Evolutionary conservation across 73 alveolate species (phyloP).

Genomic region (Blepharisma stoltei): DNA sequence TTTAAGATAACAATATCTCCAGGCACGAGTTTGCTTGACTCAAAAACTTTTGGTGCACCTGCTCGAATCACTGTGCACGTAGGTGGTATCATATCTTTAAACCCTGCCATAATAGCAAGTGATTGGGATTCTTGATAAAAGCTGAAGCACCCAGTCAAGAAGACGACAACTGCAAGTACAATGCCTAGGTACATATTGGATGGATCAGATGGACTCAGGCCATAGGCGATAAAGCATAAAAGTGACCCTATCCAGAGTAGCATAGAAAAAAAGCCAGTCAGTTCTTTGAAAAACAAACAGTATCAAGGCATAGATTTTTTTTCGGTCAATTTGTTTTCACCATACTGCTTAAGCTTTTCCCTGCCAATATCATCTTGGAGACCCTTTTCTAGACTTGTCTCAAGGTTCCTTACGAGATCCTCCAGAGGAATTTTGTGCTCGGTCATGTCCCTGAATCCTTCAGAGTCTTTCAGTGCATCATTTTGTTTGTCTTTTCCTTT

Average conservation of each 20-base stretch:
- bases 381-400: slow-evolving; percentile 35
- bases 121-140: slow-evolving; percentile 75
- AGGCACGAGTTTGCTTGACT: slow-evolving; percentile 58
- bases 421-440: slow-evolving; percentile 50
- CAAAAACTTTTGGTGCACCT: slow-evolving; percentile 40
- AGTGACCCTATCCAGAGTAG: slow-evolving; percentile 86
- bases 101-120: slow-evolving; percentile 87
- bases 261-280: slow-evolving; percentile 71
- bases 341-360: slow-evolving; percentile 54
- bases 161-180: slow-evolving; percentile 74
- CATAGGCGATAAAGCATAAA: slow-evolving; percentile 76
- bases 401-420: slow-evolving; percentile 32
- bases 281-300: slow-evolving; percentile 59
- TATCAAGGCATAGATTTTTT: slow-evolving; percentile 76
- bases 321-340: slow-evolving; percentile 81
- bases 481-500: not conserved
- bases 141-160: slow-evolving; percentile 69
- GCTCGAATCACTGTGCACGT: slow-evolving; percentile 50
- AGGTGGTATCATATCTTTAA: slow-evolving; percentile 43
- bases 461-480: slow-evolving; percentile 14
- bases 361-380: slow-evolving; percentile 39
- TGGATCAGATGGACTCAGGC: slow-evolving; percentile 67
- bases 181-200: slow-evolving; percentile 79
- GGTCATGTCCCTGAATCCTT: slow-evolving; percentile 49
- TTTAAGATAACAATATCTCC: slow-evolving; percentile 69